Percentiles rank a stretch among this genome's conserved stretches.
These are phyloP conservation scores for Dittrichia graveolens DNA, from an alignment of 129 eudicot genomes.

Conservation along the genomic window DNA sequence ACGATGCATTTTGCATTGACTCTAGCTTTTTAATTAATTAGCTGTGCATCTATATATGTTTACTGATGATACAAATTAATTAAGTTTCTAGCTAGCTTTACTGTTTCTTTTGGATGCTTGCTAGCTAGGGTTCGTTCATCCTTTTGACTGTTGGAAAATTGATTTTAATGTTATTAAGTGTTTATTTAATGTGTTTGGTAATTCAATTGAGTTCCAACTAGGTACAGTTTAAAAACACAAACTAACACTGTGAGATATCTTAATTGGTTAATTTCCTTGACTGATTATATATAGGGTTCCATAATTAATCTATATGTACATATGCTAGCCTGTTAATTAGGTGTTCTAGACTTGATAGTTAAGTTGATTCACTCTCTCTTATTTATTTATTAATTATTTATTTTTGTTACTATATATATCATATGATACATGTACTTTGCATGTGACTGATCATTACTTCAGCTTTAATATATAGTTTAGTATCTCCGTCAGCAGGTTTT, in stretches of 20 bases:
- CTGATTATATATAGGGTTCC: not conserved
- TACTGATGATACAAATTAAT: not conserved
- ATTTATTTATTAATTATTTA: not conserved
- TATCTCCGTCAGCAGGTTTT: conserved; percentile 15
- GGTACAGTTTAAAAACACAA: not conserved
- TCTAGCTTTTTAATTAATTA: conserved; percentile 17
- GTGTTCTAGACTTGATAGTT: conserved; percentile 22
- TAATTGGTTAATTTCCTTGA: not conserved
- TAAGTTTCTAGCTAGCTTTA: not conserved
- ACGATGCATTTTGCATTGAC: conserved; percentile 12
- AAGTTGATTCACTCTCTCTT: not conserved
- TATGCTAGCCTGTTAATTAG: not conserved
- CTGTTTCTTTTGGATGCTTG: conserved; percentile 10
- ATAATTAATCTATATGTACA: not conserved
- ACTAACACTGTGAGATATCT: conserved; percentile 3
- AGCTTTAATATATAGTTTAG: conserved; percentile 19
- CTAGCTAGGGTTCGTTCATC: conserved; percentile 25
- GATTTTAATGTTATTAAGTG: not conserved
- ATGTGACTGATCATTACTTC: conserved; percentile 13
- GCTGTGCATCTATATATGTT: not conserved
- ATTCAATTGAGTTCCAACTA: conserved; percentile 1
- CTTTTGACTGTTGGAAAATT: not conserved
- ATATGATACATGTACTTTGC: not conserved
- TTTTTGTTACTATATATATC: not conserved
- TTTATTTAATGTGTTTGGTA: not conserved